Base-by-base conservation (phyloP, 1,284 basidiomycete species). In the Moesziomyces aphidis region DNA sequence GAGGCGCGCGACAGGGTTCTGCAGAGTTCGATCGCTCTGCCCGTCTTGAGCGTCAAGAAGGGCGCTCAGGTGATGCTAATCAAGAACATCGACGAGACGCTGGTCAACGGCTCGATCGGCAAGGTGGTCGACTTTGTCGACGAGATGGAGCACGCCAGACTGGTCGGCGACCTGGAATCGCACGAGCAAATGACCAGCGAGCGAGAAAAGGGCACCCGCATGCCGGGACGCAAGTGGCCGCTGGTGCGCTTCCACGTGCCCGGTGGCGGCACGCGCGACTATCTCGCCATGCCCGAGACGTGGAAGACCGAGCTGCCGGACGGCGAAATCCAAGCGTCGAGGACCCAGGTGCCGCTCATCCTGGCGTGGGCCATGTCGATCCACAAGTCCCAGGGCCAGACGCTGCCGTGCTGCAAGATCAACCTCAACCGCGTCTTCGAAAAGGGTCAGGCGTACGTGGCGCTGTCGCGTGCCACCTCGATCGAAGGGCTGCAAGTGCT, bases 401-500 rank as follows among this genome's bases (percentile, higher is more conserved):
- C 83, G 49, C 66, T 84, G 24, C 73, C 77, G 19, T 77, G 73
- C 64, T 81, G 78, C 74, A 74, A 73, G 50, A 80, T 84, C 57
- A 80, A 84, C 50, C 68, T 84, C 22, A 69, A 73, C 44, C 70
- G 70, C 23, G 77, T 82, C 1, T 84, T 84, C 50, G 83, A 84
- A 55, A 82, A 80, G 52, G 80, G 80, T 36, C 94, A 94, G 87
- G 94, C 94, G 39, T 98, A 99, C 80, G 95, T 98, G 31, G 96
- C 97, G 0, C 88, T 99, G 19, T 97, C 95, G 23, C 93, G 97
- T 36, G 97, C 97, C 3, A 97, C 95, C 0, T 91, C 90, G 10
- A 87, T 99, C 49, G 91, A 95, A 10, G 93, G 95, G 1, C 88
- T 99, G 23, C 94, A 99, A 83, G 93, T 98, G 1, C 86, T 93